Conservation (phyloP, 306 rosid genomes). For the Hylodesmum podocarpum region DNA sequence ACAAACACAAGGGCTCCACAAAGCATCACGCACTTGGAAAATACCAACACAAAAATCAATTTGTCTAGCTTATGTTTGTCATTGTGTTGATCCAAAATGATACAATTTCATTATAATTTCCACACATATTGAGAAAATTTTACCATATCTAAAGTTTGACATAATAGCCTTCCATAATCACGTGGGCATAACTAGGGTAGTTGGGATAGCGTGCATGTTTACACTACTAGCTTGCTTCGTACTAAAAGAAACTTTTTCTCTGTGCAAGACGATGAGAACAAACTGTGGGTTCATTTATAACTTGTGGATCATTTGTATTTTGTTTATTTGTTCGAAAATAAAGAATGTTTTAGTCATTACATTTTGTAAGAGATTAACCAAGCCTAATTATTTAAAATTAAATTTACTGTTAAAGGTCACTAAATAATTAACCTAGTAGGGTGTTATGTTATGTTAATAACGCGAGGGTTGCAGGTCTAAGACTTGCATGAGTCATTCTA, state of each 20-base stretch:
- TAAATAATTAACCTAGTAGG: too few relatives aligned
- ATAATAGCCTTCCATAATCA: neutral
- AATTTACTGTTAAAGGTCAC: too few relatives aligned
- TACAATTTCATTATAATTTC: neutral
- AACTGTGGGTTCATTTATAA: too few relatives aligned
- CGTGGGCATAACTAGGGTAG: neutral
- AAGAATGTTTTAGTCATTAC: too few relatives aligned
- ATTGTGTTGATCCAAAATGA: neutral
- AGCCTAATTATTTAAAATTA: too few relatives aligned
- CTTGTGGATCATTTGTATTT: neutral
- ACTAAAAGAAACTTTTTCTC: neutral
- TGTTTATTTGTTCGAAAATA: too few relatives aligned
- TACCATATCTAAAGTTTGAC: neutral
- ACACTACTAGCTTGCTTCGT: neutral
- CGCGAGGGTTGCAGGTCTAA: too few relatives aligned
- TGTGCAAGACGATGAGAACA: neutral
- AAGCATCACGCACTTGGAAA: slow-evolving; percentile 25
- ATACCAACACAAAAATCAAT: neutral
- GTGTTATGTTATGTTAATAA: too few relatives aligned
- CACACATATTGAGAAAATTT: neutral
- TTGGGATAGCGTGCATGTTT: neutral
- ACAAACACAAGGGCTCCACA: slow-evolving; percentile 53
- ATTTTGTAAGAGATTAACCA: too few relatives aligned
- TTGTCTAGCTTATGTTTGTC: neutral
- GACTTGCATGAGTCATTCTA: too few relatives aligned